phyloP scores from a whole-genome alignment of 73 alveolate genomes.

The Paramecium octaurelia region DNA sequence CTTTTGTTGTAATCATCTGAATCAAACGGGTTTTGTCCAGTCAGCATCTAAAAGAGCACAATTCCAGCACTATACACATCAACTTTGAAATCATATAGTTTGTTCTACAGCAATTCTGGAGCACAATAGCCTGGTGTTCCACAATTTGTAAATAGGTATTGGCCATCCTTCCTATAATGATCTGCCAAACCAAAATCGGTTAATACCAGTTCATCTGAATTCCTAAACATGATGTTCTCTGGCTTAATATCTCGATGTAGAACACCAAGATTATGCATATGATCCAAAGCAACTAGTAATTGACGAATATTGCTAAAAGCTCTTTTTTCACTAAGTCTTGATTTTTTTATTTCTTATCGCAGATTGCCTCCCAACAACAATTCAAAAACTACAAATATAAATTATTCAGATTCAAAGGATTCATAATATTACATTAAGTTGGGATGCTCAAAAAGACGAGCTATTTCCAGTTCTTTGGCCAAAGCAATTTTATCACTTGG shows the following conservation, averaged over 20 bases:
- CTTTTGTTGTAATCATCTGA: not conserved
- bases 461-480: constrained; percentile 30
- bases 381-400: not conserved
- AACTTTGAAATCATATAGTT: constrained; percentile 63
- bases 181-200: constrained; percentile 53
- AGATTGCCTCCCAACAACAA: constrained; percentile 20
- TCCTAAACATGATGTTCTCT: constrained; percentile 30
- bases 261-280: constrained; percentile 36
- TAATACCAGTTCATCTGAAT: not conserved
- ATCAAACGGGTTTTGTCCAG: constrained; percentile 39
- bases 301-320: constrained; percentile 59
- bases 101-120: constrained; percentile 69
- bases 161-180: constrained; percentile 36
- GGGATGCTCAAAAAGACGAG: constrained; percentile 23
- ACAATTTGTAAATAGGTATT: constrained; percentile 63
- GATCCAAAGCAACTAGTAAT: not conserved
- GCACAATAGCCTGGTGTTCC: constrained; percentile 82
- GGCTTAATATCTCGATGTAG: constrained; percentile 61
- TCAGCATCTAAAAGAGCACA: not conserved
- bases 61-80: constrained; percentile 59
- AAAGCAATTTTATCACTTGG: not conserved
- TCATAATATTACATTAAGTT: constrained; percentile 28
- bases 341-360: not conserved
- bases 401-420: not conserved
- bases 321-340: not conserved